These are phyloP conservation scores for Akanthomyces dipterigenus DNA, from an alignment of 2,329 filamentous ascomycete species.

Conservation along the genomic window DNA sequence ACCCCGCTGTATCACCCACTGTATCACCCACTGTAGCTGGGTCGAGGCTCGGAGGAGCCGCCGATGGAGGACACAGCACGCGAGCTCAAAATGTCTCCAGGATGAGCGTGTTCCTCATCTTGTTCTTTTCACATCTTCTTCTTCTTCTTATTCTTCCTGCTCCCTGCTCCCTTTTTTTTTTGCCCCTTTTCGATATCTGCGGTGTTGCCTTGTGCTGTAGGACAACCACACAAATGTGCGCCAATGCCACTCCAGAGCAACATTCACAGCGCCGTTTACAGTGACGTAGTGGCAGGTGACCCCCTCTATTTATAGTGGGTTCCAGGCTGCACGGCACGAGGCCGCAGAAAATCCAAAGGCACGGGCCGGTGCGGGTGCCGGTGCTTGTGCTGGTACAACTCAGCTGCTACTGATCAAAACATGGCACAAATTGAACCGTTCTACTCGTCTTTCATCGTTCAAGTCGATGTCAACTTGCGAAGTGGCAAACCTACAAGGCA, in stretches of 20 bases:
- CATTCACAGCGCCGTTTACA: neutral
- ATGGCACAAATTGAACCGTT: neutral
- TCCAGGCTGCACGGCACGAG: neutral
- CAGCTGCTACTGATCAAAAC: neutral
- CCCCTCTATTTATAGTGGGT: neutral
- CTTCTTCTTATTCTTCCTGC: neutral
- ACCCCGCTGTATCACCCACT: neutral
- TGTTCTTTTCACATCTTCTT: too few relatives aligned
- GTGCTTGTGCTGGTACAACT: neutral
- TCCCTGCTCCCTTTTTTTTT: neutral
- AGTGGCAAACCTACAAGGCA: neutral
- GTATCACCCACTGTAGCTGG: neutral
- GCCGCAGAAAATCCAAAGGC: neutral
- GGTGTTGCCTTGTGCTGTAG: too few relatives aligned
- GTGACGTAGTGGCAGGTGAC: neutral
- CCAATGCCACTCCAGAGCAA: neutral
- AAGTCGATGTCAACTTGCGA: neutral
- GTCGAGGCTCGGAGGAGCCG: neutral
- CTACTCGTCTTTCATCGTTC: neutral
- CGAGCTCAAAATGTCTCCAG: neutral
- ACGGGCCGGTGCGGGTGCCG: slow-evolving; percentile 4
- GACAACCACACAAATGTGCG: neutral
- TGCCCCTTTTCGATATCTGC: neutral
- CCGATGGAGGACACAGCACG: neutral
- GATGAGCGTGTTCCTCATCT: too few relatives aligned